Evolutionary conservation across 2,329 filamentous ascomycete genomes (phyloP).

Genomic region (Phialocephala subalpina): DNA sequence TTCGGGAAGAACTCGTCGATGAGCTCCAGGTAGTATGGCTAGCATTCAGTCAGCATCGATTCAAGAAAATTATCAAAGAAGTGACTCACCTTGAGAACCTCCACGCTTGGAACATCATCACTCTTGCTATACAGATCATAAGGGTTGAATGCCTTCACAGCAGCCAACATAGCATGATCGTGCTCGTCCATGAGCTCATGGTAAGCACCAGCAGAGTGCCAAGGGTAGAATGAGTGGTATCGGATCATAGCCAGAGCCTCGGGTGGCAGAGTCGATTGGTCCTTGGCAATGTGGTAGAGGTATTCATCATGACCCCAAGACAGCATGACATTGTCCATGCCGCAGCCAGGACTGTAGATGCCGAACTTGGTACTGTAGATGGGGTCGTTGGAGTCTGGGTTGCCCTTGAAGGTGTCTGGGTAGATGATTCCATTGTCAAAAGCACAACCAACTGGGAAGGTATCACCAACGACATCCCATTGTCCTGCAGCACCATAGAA

Average conservation of each 20-base stretch:
- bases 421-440: slow-evolving; percentile 84
- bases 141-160: slow-evolving; percentile 87
- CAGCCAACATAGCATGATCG: slow-evolving; percentile 80
- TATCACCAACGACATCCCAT: slow-evolving; percentile 93
- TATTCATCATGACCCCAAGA: slow-evolving; percentile 92
- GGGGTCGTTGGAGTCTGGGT: slow-evolving; percentile 76
- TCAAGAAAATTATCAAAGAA: slow-evolving; percentile 3
- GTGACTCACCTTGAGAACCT: slow-evolving; percentile 74
- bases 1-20: slow-evolving; percentile 79
- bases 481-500: slow-evolving; percentile 86
- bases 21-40: slow-evolving; percentile 77
- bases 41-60: slow-evolving; percentile 21
- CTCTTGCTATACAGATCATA: slow-evolving; percentile 95
- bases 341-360: slow-evolving; percentile 82
- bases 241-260: slow-evolving; percentile 92
- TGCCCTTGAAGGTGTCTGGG: slow-evolving; percentile 76
- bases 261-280: slow-evolving; percentile 78
- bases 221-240: slow-evolving; percentile 93
- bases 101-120: slow-evolving; percentile 78
- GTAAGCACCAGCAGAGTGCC: slow-evolving; percentile 86
- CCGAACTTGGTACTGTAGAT: slow-evolving; percentile 80
- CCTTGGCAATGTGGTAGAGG: slow-evolving; percentile 85
- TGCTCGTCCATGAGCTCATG: slow-evolving; percentile 83
- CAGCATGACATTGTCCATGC: slow-evolving; percentile 87
- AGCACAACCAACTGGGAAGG: slow-evolving; percentile 79